phyloP scores from a whole-genome alignment of 257 asterid species.

The Solanum neorickii region DNA sequence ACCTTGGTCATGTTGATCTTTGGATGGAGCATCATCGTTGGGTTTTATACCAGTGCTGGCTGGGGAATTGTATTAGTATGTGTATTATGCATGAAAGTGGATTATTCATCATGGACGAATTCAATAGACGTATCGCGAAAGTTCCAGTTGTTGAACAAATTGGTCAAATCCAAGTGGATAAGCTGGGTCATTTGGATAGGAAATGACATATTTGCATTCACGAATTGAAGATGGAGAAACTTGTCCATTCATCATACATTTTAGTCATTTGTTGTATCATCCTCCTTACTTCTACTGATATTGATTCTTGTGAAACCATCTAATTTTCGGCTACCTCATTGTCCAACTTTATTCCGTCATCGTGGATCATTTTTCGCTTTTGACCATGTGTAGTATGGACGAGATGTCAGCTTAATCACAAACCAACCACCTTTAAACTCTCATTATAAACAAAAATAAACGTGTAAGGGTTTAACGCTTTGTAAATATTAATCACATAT shows the following conservation, averaged over 20 bases:
- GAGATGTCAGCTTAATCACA: neutral
- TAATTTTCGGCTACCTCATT: neutral
- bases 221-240: neutral
- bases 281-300: neutral
- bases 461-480: neutral
- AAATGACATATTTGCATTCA: neutral
- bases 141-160: neutral
- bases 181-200: neutral
- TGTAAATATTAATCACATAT: neutral
- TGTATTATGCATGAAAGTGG: neutral
- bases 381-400: neutral
- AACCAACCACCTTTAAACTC: neutral
- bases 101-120: neutral
- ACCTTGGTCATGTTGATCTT: neutral
- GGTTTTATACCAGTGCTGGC: neutral
- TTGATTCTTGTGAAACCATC: neutral
- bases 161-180: neutral
- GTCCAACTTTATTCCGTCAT: neutral
- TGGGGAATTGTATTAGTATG: neutral
- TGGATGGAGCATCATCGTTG: neutral
- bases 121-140: neutral
- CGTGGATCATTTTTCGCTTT: neutral
- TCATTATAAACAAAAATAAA: neutral
- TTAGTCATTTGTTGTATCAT: neutral
- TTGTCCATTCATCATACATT: neutral